These are phyloP conservation scores for Sordariomycetes sp. DNA, from an alignment of 2,329 filamentous ascomycete genomes.

Conservation along the genomic window DNA sequence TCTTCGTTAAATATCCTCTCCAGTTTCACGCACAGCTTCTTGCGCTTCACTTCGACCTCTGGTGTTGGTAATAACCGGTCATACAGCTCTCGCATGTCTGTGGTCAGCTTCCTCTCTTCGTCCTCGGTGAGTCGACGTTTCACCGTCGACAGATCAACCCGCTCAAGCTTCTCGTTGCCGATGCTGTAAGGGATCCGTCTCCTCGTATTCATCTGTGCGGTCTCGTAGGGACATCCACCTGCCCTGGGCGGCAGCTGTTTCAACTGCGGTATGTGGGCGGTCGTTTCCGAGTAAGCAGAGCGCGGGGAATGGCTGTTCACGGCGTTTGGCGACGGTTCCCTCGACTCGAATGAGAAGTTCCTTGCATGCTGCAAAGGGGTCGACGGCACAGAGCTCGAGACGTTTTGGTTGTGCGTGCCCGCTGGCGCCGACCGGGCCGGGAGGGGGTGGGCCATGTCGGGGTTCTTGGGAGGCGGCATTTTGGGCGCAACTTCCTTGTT, in stretches of 20 bases:
- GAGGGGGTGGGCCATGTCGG: slow-evolving; percentile 14
- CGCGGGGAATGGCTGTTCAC: slow-evolving; percentile 72
- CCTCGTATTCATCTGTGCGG: slow-evolving; percentile 65
- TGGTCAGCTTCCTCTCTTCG: slow-evolving; percentile 62
- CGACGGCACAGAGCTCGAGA: slow-evolving; percentile 85
- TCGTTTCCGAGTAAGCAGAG: slow-evolving; percentile 82
- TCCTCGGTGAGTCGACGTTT: slow-evolving; percentile 57
- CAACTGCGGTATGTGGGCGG: slow-evolving; percentile 56
- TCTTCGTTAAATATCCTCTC: slow-evolving; percentile 78
- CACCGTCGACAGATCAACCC: slow-evolving; percentile 56
- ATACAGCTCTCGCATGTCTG: slow-evolving; percentile 78
- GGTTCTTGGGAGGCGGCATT: slow-evolving; percentile 31
- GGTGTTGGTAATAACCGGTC: slow-evolving; percentile 70
- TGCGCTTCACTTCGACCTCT: slow-evolving; percentile 63
- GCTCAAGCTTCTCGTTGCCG: slow-evolving; percentile 66
- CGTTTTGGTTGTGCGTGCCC: slow-evolving; percentile 15
- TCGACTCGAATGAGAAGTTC: slow-evolving; percentile 68
- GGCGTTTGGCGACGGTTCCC: slow-evolving; percentile 65
- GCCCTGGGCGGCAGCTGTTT: slow-evolving; percentile 46
- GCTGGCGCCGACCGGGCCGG: slow-evolving; percentile 10
- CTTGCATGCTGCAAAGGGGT: slow-evolving; percentile 84
- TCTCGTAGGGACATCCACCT: slow-evolving; percentile 76
- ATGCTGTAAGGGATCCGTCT: slow-evolving; percentile 86
- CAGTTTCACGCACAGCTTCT: slow-evolving; percentile 71
- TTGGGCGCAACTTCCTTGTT: slow-evolving; percentile 38